These are phyloP conservation scores for Sporothrix globosa DNA, from an alignment of 2,329 filamentous ascomycete genomes.

Conservation along the genomic window DNA sequence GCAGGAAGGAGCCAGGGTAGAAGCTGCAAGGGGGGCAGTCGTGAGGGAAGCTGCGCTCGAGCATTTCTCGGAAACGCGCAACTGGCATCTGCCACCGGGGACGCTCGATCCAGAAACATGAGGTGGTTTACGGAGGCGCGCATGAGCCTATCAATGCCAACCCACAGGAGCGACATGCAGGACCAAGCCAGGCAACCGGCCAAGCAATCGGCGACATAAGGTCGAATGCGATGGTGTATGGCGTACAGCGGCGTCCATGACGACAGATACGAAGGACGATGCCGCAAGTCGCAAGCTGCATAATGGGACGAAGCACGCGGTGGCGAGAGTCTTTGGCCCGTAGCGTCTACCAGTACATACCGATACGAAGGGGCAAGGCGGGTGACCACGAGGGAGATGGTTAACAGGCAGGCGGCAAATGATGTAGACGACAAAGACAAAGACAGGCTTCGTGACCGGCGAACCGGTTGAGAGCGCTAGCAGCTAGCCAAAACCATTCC, in stretches of 20 bases:
- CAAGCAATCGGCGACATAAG: background rate
- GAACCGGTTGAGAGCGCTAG: constrained; percentile 1
- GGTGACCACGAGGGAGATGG: background rate
- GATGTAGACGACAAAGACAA: background rate
- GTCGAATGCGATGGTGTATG: constrained; percentile 9
- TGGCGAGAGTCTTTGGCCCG: background rate
- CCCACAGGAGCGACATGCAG: too few relatives aligned
- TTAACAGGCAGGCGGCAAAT: background rate
- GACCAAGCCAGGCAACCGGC: too few relatives aligned
- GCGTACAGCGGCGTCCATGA: background rate
- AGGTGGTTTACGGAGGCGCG: background rate
- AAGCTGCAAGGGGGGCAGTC: background rate
- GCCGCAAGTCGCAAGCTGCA: background rate
- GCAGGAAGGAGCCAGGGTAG: constrained; percentile 6
- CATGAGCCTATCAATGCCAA: too few relatives aligned
- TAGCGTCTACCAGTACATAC: background rate
- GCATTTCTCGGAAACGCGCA: constrained; percentile 18
- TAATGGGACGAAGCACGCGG: background rate
- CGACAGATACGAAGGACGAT: constrained; percentile 1
- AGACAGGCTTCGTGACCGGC: background rate
- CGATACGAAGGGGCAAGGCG: constrained; percentile 10
- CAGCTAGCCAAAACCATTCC: constrained; percentile 23
- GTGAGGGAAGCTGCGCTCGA: constrained; percentile 14
- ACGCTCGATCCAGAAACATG: constrained; percentile 12
- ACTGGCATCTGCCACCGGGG: constrained; percentile 20